A percentile compares a stretch with the other conserved stretches of the same genome.
Evolutionary conservation across 768 basidiomycete genomes (phyloP).

Genomic region (Kwoniella bestiolae): DNA sequence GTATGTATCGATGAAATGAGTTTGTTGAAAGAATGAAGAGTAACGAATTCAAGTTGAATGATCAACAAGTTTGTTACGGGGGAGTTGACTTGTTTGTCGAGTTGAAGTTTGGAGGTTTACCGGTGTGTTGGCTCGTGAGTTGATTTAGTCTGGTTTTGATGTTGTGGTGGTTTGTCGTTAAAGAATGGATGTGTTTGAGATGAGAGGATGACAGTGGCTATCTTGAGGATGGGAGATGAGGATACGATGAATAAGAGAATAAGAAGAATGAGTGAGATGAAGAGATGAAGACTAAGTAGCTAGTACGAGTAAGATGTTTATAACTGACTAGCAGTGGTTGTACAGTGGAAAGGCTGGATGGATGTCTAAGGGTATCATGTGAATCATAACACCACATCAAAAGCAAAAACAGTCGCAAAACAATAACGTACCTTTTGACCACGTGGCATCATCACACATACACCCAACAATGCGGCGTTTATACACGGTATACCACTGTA

Average conservation of each 20-base stretch:
- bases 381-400: slow-evolving; percentile 1
- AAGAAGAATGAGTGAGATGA: not conserved
- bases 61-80: slow-evolving; percentile 6
- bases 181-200: slow-evolving; percentile 9
- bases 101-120: slow-evolving; percentile 6
- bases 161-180: not conserved
- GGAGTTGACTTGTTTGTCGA: slow-evolving; percentile 18
- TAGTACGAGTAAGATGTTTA: not conserved
- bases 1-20: too few relatives aligned
- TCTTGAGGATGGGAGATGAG: slow-evolving; percentile 3
- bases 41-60: slow-evolving; percentile 19
- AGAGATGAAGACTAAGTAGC: not conserved
- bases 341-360: not conserved
- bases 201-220: not conserved
- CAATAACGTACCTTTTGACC: not conserved
- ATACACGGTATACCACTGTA: not conserved
- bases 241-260: not conserved
- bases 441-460: not conserved
- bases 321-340: not conserved
- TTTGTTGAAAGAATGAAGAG: not conserved
- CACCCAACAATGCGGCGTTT: not conserved
- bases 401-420: slow-evolving; percentile 19
- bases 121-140: slow-evolving; percentile 7
- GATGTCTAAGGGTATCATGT: slow-evolving; percentile 10
- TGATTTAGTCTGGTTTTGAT: not conserved